Conservation (phyloP, 2,329 filamentous ascomycete genomes). For the Lasiodiplodia sp. region DNA sequence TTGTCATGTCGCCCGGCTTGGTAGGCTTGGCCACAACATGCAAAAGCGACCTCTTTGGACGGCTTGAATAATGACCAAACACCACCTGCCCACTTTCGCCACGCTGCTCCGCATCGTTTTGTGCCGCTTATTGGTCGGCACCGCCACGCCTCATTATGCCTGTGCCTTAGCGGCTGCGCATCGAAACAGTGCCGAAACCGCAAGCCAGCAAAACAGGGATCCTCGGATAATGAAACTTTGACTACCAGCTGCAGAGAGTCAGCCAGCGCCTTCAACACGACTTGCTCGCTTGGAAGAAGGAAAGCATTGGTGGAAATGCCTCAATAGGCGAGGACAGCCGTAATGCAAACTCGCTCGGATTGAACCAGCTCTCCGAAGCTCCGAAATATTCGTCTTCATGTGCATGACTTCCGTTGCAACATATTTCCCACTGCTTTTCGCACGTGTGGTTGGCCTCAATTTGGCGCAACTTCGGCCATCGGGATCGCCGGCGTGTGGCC, state of each 20-base stretch:
- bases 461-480: background rate
- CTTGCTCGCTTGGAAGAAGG: background rate
- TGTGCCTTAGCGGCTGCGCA: background rate
- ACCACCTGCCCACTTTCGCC: slow-evolving; percentile 3
- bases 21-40: background rate
- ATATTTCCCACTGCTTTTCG: background rate
- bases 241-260: background rate
- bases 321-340: background rate
- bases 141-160: slow-evolving; percentile 9
- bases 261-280: background rate
- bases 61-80: background rate
- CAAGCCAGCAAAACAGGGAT: background rate
- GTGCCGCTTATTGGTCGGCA: slow-evolving; percentile 2
- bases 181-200: slow-evolving; percentile 12
- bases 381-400: background rate
- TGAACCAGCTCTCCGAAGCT: background rate
- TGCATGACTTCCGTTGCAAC: background rate
- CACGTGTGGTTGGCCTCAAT: slow-evolving; percentile 15
- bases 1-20: slow-evolving; percentile 4
- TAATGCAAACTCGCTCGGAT: background rate
- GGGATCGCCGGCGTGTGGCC: background rate
- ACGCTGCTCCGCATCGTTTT: background rate
- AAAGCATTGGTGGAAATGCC: background rate
- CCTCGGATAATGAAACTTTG: background rate
- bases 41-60: background rate